phyloP scores from a whole-genome alignment of 2,329 filamentous ascomycete genomes.

The Lomentospora prolificans region DNA sequence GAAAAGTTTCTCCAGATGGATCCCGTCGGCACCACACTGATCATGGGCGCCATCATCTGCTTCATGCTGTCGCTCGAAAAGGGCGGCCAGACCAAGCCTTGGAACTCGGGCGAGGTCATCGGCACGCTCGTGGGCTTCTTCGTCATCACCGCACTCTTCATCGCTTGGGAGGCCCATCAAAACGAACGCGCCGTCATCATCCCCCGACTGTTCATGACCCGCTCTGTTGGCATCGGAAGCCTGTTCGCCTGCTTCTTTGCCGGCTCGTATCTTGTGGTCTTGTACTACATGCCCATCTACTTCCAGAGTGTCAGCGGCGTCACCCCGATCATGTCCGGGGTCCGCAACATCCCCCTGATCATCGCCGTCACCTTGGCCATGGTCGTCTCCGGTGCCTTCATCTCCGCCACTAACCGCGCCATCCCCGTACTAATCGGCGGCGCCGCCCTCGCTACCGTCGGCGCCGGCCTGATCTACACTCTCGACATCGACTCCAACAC shows the following conservation, averaged over 20 bases:
- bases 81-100: constrained; percentile 32
- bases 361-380: constrained; percentile 32
- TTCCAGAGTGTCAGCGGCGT: constrained; percentile 31
- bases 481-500: constrained; percentile 27
- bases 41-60: constrained; percentile 33
- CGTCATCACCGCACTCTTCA: constrained; percentile 24
- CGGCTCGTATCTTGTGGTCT: constrained; percentile 31
- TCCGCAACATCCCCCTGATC: constrained; percentile 35
- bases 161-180: constrained; percentile 27
- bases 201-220: constrained; percentile 26
- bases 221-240: constrained; percentile 27
- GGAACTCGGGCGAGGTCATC: constrained; percentile 30
- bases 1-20: constrained; percentile 41
- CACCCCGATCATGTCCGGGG: constrained; percentile 28
- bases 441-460: constrained; percentile 30
- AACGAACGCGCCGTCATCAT: constrained; percentile 36
- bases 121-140: constrained; percentile 31
- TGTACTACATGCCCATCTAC: constrained; percentile 40
- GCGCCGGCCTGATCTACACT: constrained; percentile 31
- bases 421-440: constrained; percentile 36
- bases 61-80: constrained; percentile 38
- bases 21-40: constrained; percentile 29
- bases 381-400: constrained; percentile 26
- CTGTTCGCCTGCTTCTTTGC: constrained; percentile 31
- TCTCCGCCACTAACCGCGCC: constrained; percentile 30